Evolutionary conservation across 73 alveolate species (phyloP).

Genomic region (Paramecium biaurelia): DNA sequence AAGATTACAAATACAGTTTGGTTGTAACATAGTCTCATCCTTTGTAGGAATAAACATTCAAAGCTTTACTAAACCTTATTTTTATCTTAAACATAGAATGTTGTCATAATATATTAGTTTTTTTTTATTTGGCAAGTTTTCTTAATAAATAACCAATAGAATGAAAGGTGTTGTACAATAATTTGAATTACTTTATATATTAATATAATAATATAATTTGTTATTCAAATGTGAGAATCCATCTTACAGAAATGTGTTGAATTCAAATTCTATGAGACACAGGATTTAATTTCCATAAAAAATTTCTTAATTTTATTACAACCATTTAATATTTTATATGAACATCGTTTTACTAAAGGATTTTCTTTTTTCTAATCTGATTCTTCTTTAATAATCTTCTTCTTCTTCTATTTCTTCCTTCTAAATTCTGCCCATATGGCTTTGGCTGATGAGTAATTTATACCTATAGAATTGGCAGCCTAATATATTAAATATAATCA

Average conservation of each 20-base stretch:
- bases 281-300: conserved; percentile 20
- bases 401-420: not conserved
- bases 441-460: conserved; percentile 30
- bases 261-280: conserved; percentile 20
- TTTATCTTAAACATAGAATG: no score
- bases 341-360: not conserved
- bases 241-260: not conserved
- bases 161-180: no score
- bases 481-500: not conserved
- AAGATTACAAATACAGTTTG: no score
- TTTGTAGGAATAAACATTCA: no score
- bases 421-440: conserved; percentile 56
- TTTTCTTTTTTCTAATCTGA: not conserved
- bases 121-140: no score
- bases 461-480: conserved; percentile 37
- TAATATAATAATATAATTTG: not conserved
- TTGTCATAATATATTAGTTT: no score
- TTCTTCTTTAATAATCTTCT: not conserved
- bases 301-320: conserved; percentile 34
- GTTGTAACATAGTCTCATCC: no score
- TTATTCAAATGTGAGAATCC: not conserved
- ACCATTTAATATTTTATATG: not conserved
- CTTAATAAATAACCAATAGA: no score
- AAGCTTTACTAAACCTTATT: no score
- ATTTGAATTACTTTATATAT: no score